phyloP scores from a whole-genome alignment of 805 yeast genomes.

The Candida alai region DNA sequence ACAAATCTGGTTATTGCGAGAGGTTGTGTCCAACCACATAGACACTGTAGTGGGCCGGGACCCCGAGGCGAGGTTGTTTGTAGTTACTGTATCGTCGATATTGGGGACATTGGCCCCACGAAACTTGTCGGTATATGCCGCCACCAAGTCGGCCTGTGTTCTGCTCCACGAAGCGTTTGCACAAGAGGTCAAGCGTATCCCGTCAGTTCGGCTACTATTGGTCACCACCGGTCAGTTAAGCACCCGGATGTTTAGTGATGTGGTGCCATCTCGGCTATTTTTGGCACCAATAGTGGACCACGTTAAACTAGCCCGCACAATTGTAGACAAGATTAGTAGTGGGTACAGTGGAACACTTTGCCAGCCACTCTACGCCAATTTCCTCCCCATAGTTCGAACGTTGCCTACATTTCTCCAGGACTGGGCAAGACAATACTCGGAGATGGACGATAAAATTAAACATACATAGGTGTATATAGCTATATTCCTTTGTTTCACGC shows the following conservation, averaged over 20 bases:
- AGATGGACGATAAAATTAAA: conserved; percentile 35
- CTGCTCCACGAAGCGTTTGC: conserved; percentile 44
- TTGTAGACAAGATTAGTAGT: conserved; percentile 26
- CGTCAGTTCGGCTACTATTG: conserved; percentile 29
- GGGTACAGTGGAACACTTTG: conserved; percentile 43
- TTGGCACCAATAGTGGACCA: conserved; percentile 48
- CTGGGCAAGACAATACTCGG: conserved; percentile 30
- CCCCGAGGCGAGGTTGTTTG: conserved; percentile 18
- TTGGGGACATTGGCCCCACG: conserved; percentile 48
- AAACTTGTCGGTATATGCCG: conserved; percentile 45
- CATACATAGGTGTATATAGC: conserved; percentile 5
- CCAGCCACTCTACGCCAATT: conserved; percentile 45
- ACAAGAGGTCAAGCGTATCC: conserved; percentile 29
- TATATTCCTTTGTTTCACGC: not conserved
- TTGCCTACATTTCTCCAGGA: conserved; percentile 40
- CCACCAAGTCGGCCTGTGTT: conserved; percentile 44
- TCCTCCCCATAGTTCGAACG: conserved; percentile 39
- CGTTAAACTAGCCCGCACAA: conserved; percentile 29
- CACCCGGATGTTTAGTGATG: conserved; percentile 47
- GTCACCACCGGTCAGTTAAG: conserved; percentile 51
- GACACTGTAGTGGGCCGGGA: conserved; percentile 3
- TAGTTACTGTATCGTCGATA: conserved; percentile 45
- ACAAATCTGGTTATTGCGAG: conserved; percentile 22
- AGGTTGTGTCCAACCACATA: conserved; percentile 20
- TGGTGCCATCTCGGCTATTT: conserved; percentile 35